Base-by-base conservation (phyloP, 495 filamentous ascomycete species). In the Thermochaetoides thermophila region DNA sequence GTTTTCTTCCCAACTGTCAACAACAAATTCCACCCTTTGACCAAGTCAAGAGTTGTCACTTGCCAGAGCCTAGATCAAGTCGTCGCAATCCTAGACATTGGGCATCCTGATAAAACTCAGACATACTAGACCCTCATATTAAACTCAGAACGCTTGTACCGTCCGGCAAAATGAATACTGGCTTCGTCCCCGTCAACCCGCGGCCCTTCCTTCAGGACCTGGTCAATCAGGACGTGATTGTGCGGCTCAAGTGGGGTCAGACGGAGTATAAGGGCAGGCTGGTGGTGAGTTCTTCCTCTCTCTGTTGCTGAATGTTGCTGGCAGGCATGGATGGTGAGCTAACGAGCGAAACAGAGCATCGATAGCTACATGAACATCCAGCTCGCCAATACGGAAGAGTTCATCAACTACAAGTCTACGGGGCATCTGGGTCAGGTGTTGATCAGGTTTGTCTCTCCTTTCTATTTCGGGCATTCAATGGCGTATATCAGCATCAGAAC, bases 281-380 rank as follows among this genome's bases (percentile, higher is more conserved):
- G 34, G 82, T 96, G 45, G 60, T 58, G 37, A 20, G 52, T 48
- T 30, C n/a, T 17, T 29, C 7, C 9, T 14, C 16, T 32, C 21
- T 29, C 7, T n/a, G 8, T 16, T 15, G 25, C n/a, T 13, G n/a
- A n/a, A n/a, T n/a, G 14, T 34, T 4, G 10, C 23, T 19, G 7
- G 17, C 11, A 10, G 8, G 22, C n/a, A 11, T 24, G 6, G 21
- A 6, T 6, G 21, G 21, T 24, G 21, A 29, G 11, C 21, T 21
- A 27, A 20, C 3, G 17, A 12, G 81, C 71, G 10, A 10, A 4
- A 27, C 33, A 54, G 50, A 53, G 49, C 60, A 81, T 93, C 44
- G 89, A 97, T 63, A 85, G 79, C 47, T 97, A 96, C 71, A 94
- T 97, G 86, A 97, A 97, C 63, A 74, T 97, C 40, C 81, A 95